Evolutionary conservation across 1,139 yeast species (phyloP), one percentile per base, ranked within the genome.

Genomic region (Saccharomycopsis phalli): DNA sequence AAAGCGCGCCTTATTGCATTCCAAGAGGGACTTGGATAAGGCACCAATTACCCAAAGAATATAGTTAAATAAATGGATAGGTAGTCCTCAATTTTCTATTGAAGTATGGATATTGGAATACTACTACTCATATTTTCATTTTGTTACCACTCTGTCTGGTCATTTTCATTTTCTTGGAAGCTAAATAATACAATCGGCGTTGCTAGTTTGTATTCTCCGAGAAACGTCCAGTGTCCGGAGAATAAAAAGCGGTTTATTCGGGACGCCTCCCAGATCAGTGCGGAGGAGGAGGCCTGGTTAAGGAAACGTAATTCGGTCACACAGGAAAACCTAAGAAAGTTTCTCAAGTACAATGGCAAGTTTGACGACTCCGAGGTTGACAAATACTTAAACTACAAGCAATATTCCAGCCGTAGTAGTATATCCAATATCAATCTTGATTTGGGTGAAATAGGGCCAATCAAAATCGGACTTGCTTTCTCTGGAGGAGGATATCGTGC

Each of bases 401-500:
- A 35, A 21, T 23, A 14, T 6, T 26, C 29, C 13, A 5, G 21
- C 34, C n/a, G n/a, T n/a, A n/a, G n/a, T n/a, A n/a, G n/a, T n/a
- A n/a, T n/a, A n/a, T 50, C 3, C 48, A 57, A 5, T 49, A 55
- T 13, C 50, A 71, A 75, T 50, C 69, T 74, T 2, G 62, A 59
- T 14, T 51, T 54, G 58, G 8, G 56, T 61, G 44, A 51, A 14
- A 3, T 16, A 22, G 19, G 29, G 10, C 45, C 53, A 26, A 60
- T 68, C 25, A 65, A 71, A 36, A 66, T 84, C 39, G 95, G 80
- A 3, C 55, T 84, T 17, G 86, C 94, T 2, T 80, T 82, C 54
- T 76, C 91, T 3, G 95, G 96, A 32, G 96, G 96, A 52, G 94
- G 95, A 4, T 86, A 82, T 60, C 70, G 95, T 46, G 94, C 95